phyloP scores from a whole-genome alignment of 208 protist species.

The Trypanosoma melophagium region DNA sequence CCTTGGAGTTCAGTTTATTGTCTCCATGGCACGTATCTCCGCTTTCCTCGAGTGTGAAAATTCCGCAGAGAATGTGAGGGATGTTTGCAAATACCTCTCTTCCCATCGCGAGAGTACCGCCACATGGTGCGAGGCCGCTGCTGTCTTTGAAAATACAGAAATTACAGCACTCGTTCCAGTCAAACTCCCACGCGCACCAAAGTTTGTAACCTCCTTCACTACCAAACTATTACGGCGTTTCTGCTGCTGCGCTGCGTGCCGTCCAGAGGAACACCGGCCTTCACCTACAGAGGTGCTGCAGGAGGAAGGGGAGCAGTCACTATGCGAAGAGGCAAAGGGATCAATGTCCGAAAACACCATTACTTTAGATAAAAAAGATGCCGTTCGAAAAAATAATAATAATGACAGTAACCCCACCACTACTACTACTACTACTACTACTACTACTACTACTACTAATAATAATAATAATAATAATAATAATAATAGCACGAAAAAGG shows the following conservation, averaged over 20 bases:
- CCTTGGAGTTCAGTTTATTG: constrained; percentile 40
- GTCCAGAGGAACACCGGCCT: constrained; percentile 9
- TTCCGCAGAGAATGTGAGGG: constrained; percentile 20
- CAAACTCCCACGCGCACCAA: constrained; percentile 48
- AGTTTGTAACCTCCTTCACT: constrained; percentile 9
- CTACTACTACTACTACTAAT: not conserved
- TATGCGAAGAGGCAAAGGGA: not conserved
- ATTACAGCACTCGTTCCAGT: constrained; percentile 57
- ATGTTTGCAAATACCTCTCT: constrained; percentile 26
- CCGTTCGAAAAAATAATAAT: too few species aligned
- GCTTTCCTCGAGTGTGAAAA: constrained; percentile 69
- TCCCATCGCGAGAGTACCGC: not conserved
- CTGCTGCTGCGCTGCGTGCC: constrained; percentile 34
- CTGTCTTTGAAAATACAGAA: constrained; percentile 41
- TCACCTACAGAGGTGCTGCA: constrained; percentile 11
- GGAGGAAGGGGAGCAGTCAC: constrained; percentile 5
- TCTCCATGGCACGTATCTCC: constrained; percentile 68
- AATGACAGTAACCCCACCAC: not conserved
- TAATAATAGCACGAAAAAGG: not conserved
- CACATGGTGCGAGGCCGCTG: constrained; percentile 33
- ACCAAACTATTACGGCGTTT: constrained; percentile 11
- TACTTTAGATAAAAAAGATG: too few species aligned
- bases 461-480: constrained; percentile 7
- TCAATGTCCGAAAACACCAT: too few species aligned
- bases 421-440: not conserved